Base-by-base conservation (phyloP, 1,284 basidiomycete genomes). In the Neolentinus lepideus region DNA sequence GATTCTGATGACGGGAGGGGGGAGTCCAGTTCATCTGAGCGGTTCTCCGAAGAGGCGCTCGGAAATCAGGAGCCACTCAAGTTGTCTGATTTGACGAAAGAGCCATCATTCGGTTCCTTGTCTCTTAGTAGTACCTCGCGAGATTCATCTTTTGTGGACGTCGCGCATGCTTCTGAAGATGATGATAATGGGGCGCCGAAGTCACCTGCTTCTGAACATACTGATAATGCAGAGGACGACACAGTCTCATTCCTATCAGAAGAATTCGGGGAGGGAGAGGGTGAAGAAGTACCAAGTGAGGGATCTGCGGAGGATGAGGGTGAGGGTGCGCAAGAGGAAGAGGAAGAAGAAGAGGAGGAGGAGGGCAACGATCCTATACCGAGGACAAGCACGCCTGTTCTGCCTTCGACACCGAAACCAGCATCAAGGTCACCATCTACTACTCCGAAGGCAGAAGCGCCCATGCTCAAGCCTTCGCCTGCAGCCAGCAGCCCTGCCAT, bases 391-490 rank as follows among this genome's bases (percentile, higher is more conserved):
- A 26, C 36, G 8, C 53, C 21, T 24, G 27, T 46, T 54, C 53
- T 48, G 19, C 53, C 53, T 11, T 11, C 38, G 19, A 46, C 53
- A 24, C 33, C 53, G 16, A 26, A 25, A 16, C 14, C 51, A 36
- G 22, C 50, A 19, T 60, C 58, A 2, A 58, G 55, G 10, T 60
- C 63, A 10, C 55, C 57, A 25, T 76, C 77, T 29, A 65, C 69
- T 3, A 75, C 80, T 11, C 80, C 79, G 6, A 76, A 75, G 60
- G 72, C 75, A 2, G 76, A 79, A 36, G 45, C 26, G 31, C 56
- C 55, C 1, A 43, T 48, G 48, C 6, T 50, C 47, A 14, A 22
- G 14, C 60, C 67, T 11, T 70, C 71, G 1, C 60, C 62, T 22
- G 66, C 72, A 25, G 38, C 29, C 21, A 31, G 11, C 27, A 45